Evolutionary conservation across 352 stramenopile species (phyloP), one percentile per base, ranked within the genome.

Genomic region (Globisporangium heterothallicum): DNA sequence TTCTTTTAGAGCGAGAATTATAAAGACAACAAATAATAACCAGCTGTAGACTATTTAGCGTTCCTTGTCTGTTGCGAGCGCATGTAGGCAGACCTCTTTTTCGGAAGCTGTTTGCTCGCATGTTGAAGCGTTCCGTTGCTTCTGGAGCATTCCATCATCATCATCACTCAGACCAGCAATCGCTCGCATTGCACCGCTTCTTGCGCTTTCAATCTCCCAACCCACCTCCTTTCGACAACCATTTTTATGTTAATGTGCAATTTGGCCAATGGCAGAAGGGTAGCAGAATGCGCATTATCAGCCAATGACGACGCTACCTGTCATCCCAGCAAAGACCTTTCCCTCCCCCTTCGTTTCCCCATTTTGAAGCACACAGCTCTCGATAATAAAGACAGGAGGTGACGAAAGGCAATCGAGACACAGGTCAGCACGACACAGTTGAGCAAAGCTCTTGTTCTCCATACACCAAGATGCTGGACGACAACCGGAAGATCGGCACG

Each of bases 401-500:
- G n/a, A 6, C 12, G 41, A 46, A 19, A 26, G 26, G 6, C 27
- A 14, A 40, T 4, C 16, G 36, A 21, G 25, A 26, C 25, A 32
- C n/a, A n/a, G 10, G 16, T 4, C 27, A 29, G 12, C 6, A 16
- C 13, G 12, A 40, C 44, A 22, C 22, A 49, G n/a, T n/a, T n/a
- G n/a, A n/a, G n/a, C n/a, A n/a, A n/a, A n/a, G n/a, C n/a, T n/a
- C n/a, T n/a, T n/a, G n/a, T n/a, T n/a, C n/a, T n/a, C n/a, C 6
- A 7, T 0, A 14, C 27, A 27, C 19, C 21, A 52, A 22, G 42
- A 88, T 86, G 75, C 67, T 96, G 52, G 85, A 92, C 66, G 93
- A 98, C 72, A 98, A 98, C 74, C 91, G 91, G 61, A 97, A 98
- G 76, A 98, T 98, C 66, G 93, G 93, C 49, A 98, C 93, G 25